Conservation (phyloP, 2,329 filamentous ascomycete species). For the Botrytis squamosa region DNA sequence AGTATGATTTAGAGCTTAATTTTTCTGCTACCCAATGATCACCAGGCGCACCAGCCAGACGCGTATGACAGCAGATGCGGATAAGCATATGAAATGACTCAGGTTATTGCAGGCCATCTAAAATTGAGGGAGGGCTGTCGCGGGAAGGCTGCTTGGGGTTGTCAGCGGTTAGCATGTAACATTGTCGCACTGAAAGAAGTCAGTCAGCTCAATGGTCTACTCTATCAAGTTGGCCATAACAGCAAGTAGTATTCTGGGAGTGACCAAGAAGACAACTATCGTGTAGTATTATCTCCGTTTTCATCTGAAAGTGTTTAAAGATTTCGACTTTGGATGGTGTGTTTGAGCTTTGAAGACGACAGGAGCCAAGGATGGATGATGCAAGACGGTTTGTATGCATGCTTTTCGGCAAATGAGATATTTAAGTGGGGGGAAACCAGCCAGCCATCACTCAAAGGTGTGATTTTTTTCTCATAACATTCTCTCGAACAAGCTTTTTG, state of each 20-base stretch:
- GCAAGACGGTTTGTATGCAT: constrained; percentile 14
- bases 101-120: constrained; percentile 17
- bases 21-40: constrained; percentile 19
- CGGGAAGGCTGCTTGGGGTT: constrained; percentile 3
- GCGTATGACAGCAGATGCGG: constrained; percentile 19
- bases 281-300: not conserved
- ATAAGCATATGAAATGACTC: constrained; percentile 21
- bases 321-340: not conserved
- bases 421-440: constrained; percentile 1
- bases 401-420: constrained; percentile 17
- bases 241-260: not conserved
- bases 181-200: not conserved
- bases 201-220: constrained; percentile 12
- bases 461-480: constrained; percentile 5
- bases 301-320: not conserved
- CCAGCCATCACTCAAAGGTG: not conserved
- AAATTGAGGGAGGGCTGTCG: not conserved
- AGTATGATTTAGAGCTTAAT: constrained; percentile 7
- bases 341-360: constrained; percentile 8
- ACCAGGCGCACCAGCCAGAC: constrained; percentile 15
- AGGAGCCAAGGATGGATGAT: constrained; percentile 1
- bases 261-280: not conserved
- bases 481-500: constrained; percentile 12
- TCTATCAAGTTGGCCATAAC: not conserved
- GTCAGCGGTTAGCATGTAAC: constrained; percentile 14